These are phyloP conservation scores for Neofusicoccum kwambonambiense DNA, from an alignment of 2,329 filamentous ascomycete species.

Conservation along the genomic window DNA sequence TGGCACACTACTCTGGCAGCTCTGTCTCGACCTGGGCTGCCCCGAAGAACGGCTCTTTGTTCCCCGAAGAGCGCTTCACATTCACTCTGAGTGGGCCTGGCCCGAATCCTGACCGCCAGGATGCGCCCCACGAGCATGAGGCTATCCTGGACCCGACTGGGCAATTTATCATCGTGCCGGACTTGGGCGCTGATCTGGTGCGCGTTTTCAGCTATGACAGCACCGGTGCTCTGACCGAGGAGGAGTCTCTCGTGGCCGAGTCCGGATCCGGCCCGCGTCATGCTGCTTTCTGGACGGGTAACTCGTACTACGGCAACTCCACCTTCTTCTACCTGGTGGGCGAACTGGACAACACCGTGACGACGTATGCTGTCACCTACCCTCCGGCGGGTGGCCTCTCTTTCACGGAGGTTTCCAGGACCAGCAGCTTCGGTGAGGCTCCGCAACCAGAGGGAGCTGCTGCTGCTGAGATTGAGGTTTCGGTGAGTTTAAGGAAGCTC, in stretches of 20 bases:
- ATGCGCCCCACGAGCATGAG: slow-evolving; percentile 62
- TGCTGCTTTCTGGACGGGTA: slow-evolving; percentile 52
- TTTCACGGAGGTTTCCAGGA: slow-evolving; percentile 51
- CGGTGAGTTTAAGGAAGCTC: slow-evolving; percentile 46
- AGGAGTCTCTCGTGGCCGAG: slow-evolving; percentile 46
- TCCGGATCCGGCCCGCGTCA: slow-evolving; percentile 65
- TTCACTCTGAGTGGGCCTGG: slow-evolving; percentile 41
- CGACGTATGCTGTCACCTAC: slow-evolving; percentile 59
- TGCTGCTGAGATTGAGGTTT: slow-evolving; percentile 58
- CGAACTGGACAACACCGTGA: slow-evolving; percentile 60
- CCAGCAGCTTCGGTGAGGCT: slow-evolving; percentile 37
- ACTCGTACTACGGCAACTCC: slow-evolving; percentile 22
- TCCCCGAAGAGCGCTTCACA: slow-evolving; percentile 40
- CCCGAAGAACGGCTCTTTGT: slow-evolving; percentile 17
- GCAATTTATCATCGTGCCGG: slow-evolving; percentile 62
- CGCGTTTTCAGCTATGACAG: slow-evolving; percentile 57
- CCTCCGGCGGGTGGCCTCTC: slow-evolving; percentile 34
- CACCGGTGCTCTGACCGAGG: slow-evolving; percentile 43
- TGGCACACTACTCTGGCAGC: slow-evolving; percentile 43
- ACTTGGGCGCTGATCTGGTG: slow-evolving; percentile 64
- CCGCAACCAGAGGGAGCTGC: slow-evolving; percentile 32
- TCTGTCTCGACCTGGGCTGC: slow-evolving; percentile 36
- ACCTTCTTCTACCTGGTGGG: slow-evolving; percentile 60
- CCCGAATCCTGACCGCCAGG: slow-evolving; percentile 49
- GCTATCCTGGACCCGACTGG: slow-evolving; percentile 65